phyloP scores from a whole-genome alignment of 371 early-diverging fungal genomes.

The Mucor ambiguus region DNA sequence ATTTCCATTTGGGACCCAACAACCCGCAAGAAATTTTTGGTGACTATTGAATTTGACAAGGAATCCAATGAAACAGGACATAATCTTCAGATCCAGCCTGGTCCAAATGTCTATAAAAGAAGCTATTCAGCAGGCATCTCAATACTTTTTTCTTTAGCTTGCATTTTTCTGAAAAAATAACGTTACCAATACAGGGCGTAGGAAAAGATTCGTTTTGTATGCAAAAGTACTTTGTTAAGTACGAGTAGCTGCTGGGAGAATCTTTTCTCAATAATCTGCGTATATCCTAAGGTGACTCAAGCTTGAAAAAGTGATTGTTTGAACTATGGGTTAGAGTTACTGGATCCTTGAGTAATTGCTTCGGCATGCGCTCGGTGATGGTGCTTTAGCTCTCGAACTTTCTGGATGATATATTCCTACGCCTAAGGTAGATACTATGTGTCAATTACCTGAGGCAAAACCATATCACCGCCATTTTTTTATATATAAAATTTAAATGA shows the following conservation, averaged over 20 bases:
- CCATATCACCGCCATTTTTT: conserved; percentile 41
- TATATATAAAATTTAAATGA: conserved; percentile 9
- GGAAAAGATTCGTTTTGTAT: conserved; percentile 21
- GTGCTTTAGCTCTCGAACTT: conserved; percentile 22
- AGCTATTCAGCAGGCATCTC: neutral
- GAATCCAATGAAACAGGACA: neutral
- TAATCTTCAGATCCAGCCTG: neutral
- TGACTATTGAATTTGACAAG: neutral
- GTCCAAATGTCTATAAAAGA: neutral
- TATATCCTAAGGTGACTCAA: conserved; percentile 35
- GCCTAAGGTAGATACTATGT: conserved; percentile 45
- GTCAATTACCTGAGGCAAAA: conserved; percentile 42
- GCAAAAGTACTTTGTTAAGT: conserved; percentile 9
- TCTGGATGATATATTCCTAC: conserved; percentile 50
- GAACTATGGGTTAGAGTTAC: conserved; percentile 16
- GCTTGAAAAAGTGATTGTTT: conserved; percentile 28
- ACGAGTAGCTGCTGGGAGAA: conserved; percentile 21
- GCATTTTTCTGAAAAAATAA: conserved; percentile 26
- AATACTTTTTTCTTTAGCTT: conserved; percentile 24
- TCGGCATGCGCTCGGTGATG: conserved; percentile 26
- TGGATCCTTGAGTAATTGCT: conserved; percentile 26
- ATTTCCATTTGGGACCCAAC: neutral
- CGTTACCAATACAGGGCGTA: conserved; percentile 26
- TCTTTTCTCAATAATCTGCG: conserved; percentile 23
- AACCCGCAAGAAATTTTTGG: neutral